These are phyloP conservation scores for Fusarium dlaminii DNA, from an alignment of 2,329 filamentous ascomycete genomes.

Conservation along the genomic window DNA sequence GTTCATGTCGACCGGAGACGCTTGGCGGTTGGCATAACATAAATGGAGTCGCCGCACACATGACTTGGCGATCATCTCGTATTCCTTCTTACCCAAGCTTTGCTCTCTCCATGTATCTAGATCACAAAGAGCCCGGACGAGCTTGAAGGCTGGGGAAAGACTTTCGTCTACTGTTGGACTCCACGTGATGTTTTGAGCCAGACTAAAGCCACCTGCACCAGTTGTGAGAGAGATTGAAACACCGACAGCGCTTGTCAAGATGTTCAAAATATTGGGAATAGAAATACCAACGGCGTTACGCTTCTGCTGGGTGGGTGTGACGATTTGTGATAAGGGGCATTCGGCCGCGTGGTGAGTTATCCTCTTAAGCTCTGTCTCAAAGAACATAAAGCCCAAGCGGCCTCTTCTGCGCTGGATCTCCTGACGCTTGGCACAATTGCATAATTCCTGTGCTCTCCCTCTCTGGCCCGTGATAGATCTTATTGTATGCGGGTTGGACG, in stretches of 20 bases:
- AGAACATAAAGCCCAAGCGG: neutral
- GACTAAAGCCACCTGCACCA: neutral
- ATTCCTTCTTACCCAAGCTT: neutral
- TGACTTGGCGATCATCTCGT: neutral
- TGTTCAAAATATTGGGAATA: neutral
- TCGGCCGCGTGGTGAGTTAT: neutral
- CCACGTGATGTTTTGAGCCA: neutral
- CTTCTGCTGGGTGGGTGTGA: neutral
- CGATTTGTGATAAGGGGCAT: neutral
- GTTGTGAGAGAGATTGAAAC: neutral
- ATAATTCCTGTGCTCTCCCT: neutral
- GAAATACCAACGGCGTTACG: neutral
- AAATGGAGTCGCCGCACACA: neutral
- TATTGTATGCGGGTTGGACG: neutral
- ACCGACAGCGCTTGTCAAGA: neutral
- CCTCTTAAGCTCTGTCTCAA: neutral
- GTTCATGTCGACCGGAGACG: neutral
- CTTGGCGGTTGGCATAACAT: neutral
- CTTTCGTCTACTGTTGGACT: neutral
- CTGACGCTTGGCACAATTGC: neutral
- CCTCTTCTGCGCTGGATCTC: neutral
- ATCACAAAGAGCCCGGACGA: neutral
- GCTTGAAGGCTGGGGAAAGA: neutral
- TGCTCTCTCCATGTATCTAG: accelerated
- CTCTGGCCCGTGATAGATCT: neutral